Evolutionary conservation across 2,329 filamentous ascomycete species (phyloP), one percentile per base, ranked within the genome.

Genomic region (Aspergillus sp.): DNA sequence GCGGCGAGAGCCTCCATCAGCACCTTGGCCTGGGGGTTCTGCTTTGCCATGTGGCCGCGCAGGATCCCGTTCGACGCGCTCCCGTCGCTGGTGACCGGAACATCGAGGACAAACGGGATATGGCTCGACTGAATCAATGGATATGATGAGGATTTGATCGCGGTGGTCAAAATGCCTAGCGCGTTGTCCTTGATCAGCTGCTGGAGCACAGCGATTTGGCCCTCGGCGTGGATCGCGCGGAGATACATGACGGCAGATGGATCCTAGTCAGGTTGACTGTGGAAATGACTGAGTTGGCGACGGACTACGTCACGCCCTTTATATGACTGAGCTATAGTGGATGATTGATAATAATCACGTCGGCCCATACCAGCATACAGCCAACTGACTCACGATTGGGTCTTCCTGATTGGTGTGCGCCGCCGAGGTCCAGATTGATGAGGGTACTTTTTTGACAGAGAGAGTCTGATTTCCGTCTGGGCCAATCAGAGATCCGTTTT

Each of bases 11-110:
- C 40, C 47, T 83, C 79, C 42, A 85, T 79, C 52, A 88, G 75
- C 17, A 79, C 77, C 64, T 87, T 86, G 61, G 73, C 73, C 58
- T 88, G 85, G 0, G 85, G 84, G 58, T 89, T 89, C 33, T 75
- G 73, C 26, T 79, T 74, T 0, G 85, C 84, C 24, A 88, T 66
- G 59, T 89, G 86, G 3, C 82, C 84, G 2, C 84, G 76, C 3
- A 89, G 73, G 4, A 38, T 10, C 0, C 45, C 46, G 35, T 42
- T 42, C 16, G 75, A 63, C n/a, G 26, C 30, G 17, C 47, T 47
- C 7, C 53, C 44, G 20, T 46, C 70, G 49, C 74, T 71, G 53
- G 78, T 72, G 14, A 65, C 53, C 9, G 57, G 54, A 8, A 79
- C 62, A 53, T 86, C 82, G 1, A 87, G 68, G 0, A 86, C 61